Evolutionary conservation across 768 basidiomycete genomes (phyloP).

Genomic region (Cystoderma amianthinum): DNA sequence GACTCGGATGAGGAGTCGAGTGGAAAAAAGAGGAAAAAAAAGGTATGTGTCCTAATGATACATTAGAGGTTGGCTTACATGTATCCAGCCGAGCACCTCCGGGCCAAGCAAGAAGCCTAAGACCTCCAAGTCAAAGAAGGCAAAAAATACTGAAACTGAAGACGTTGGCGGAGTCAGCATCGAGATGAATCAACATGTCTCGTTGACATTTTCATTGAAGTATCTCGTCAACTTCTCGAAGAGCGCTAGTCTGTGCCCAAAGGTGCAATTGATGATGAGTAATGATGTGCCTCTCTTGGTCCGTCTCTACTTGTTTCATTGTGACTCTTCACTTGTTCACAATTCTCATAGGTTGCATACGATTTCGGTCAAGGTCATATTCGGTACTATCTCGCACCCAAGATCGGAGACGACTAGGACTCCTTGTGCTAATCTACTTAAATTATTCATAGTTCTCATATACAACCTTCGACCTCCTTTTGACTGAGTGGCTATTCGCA

Average conservation of each 20-base stretch:
- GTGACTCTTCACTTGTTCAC: conserved; percentile 3
- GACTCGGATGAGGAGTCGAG: too few species aligned
- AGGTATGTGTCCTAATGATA: conserved; percentile 24
- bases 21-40: conserved; percentile 68
- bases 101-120: conserved; percentile 41
- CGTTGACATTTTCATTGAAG: conserved; percentile 92
- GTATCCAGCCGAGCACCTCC: conserved; percentile 26
- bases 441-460: too few species aligned
- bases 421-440: too few species aligned
- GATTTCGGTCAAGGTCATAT: conserved; percentile 85
- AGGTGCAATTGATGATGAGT: conserved; percentile 20
- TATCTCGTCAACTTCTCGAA: conserved; percentile 97
- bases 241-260: conserved; percentile 64
- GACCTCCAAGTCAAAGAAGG: conserved; percentile 45
- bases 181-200: conserved; percentile 86
- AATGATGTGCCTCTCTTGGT: conserved; percentile 21
- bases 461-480: too few species aligned
- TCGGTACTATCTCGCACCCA: conserved; percentile 94
- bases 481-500: too few species aligned
- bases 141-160: conserved; percentile 45
- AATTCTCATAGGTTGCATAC: conserved; percentile 68
- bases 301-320: conserved; percentile 6
- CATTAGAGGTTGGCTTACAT: conserved; percentile 2
- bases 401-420: conserved; percentile 91
- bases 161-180: conserved; percentile 55